Percentiles rank a stretch among this genome's conserved stretches.
These are phyloP conservation scores for Phytophthora kernoviae DNA, from an alignment of 352 stramenopile genomes.

Conservation along the genomic window DNA sequence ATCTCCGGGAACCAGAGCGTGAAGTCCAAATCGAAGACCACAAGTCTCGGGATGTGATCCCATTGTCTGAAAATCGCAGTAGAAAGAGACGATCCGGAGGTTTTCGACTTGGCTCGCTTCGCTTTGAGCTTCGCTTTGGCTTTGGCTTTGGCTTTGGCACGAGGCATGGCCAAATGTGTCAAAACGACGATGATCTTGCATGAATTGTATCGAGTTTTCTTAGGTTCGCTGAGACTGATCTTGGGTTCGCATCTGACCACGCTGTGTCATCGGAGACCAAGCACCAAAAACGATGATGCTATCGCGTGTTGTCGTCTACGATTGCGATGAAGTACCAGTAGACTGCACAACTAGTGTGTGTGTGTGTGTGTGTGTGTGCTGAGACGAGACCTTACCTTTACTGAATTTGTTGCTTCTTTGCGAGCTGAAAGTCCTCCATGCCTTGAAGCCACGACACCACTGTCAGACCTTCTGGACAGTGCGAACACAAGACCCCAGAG, in stretches of 20 bases:
- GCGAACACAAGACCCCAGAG: slow-evolving; percentile 74
- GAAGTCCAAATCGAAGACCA: slow-evolving; percentile 82
- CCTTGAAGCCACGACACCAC: slow-evolving; percentile 62
- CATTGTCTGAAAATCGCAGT: slow-evolving; percentile 31
- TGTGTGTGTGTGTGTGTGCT: no score
- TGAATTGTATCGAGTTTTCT: background rate
- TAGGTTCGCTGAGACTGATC: background rate
- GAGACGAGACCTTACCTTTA: slow-evolving; percentile 57
- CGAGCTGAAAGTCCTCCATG: slow-evolving; percentile 68
- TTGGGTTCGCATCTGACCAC: background rate
- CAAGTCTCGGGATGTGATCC: slow-evolving; percentile 60
- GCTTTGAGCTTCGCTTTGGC: slow-evolving; percentile 31
- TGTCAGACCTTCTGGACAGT: slow-evolving; percentile 78
- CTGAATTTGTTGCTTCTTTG: slow-evolving; percentile 48
- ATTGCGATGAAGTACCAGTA: background rate
- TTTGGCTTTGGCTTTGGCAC: slow-evolving; percentile 13
- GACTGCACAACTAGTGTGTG: background rate
- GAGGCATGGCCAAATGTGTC: slow-evolving; percentile 10
- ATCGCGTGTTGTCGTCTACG: background rate
- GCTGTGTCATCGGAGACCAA: background rate
- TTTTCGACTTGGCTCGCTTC: slow-evolving; percentile 20
- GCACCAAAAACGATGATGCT: background rate
- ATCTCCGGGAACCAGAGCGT: slow-evolving; percentile 76
- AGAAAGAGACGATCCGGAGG: background rate
- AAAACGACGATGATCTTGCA: no score